phyloP scores from a whole-genome alignment of 1,139 yeast species.

The Meyerozyma elateridarum region DNA sequence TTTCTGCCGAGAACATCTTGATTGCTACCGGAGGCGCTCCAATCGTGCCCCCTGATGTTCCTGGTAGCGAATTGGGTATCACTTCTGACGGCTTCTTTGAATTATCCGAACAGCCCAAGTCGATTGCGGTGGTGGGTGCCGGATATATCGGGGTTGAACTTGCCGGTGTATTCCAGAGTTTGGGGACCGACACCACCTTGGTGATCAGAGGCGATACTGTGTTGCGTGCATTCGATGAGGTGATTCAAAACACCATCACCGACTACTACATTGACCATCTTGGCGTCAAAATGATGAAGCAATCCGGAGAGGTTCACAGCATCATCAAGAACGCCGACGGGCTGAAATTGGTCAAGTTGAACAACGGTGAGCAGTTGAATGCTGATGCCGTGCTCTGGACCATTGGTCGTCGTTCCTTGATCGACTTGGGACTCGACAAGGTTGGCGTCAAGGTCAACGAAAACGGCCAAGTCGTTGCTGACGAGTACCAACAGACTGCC shows the following conservation, averaged over 20 bases:
- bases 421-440: conserved; percentile 70
- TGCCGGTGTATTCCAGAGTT: conserved; percentile 86
- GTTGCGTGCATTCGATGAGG: conserved; percentile 78
- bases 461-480: conserved; percentile 60
- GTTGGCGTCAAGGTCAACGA: conserved; percentile 65
- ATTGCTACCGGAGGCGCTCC: conserved; percentile 95
- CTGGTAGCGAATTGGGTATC: conserved; percentile 80
- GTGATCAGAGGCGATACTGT: conserved; percentile 89
- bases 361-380: conserved; percentile 50
- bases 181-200: conserved; percentile 84
- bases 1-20: conserved; percentile 76
- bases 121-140: conserved; percentile 94
- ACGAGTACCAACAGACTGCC: conserved; percentile 82
- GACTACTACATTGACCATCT: conserved; percentile 67
- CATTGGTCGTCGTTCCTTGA: conserved; percentile 77
- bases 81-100: conserved; percentile 91
- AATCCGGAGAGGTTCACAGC: conserved; percentile 49
- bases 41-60: conserved; percentile 60
- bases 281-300: conserved; percentile 82
- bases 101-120: conserved; percentile 75
- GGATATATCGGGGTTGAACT: conserved; percentile 97
- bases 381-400: conserved; percentile 92
- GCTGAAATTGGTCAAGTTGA: conserved; percentile 55
- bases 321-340: conserved; percentile 61
- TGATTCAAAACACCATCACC: conserved; percentile 75